Conservation (phyloP, 495 filamentous ascomycete species). For the Aspergillus cristatus region DNA sequence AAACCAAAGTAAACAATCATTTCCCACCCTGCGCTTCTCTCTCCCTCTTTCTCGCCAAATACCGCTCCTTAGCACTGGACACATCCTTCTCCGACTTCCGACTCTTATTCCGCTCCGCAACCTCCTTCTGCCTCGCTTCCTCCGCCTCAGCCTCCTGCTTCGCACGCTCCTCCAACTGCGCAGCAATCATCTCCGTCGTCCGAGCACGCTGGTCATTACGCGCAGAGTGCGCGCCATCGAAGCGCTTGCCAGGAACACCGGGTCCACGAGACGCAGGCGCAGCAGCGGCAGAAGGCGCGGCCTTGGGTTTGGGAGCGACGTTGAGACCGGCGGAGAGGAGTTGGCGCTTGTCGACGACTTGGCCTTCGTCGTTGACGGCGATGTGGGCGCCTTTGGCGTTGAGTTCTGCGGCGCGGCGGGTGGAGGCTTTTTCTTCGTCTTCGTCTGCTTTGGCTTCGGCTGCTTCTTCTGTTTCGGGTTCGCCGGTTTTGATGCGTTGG, state of each 20-base stretch:
- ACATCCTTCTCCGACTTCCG: conserved; percentile 70
- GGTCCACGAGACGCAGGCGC: conserved; percentile 20
- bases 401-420: conserved; percentile 63
- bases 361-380: conserved; percentile 82
- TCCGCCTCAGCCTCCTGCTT: conserved; percentile 74
- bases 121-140: conserved; percentile 52
- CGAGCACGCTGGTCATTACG: conserved; percentile 58
- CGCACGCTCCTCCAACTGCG: conserved; percentile 55
- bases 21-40: conserved; percentile 42
- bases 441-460: conserved; percentile 36
- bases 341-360: conserved; percentile 90
- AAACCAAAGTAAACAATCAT: neutral
- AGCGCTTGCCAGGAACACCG: conserved; percentile 18
- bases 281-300: conserved; percentile 23
- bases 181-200: conserved; percentile 78
- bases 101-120: conserved; percentile 66
- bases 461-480: conserved; percentile 12
- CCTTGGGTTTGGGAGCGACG: conserved; percentile 53
- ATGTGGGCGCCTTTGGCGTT: conserved; percentile 60
- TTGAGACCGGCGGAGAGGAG: conserved; percentile 84
- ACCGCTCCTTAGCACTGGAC: conserved; percentile 77
- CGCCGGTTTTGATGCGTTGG: conserved; percentile 41
- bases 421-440: conserved; percentile 54
- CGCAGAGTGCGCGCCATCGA: conserved; percentile 31
- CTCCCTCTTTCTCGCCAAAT: conserved; percentile 73